Base-by-base conservation (phyloP, 1,284 basidiomycete genomes). In the Marasmius oreades region DNA sequence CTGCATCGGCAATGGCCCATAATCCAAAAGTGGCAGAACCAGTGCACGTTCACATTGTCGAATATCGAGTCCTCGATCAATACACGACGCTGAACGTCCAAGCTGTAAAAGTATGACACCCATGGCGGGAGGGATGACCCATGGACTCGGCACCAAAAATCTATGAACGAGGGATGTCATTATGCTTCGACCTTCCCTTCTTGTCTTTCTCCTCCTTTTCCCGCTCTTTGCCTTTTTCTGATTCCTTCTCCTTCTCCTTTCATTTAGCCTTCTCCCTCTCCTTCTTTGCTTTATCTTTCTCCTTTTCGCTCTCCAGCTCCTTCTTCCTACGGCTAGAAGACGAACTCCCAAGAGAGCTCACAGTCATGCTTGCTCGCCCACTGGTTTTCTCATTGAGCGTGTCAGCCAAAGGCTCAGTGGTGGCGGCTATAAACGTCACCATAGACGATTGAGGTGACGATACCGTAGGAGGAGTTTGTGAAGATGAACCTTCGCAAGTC, bases 201-300 rank as follows among this genome's bases (percentile, higher is more conserved):
- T 51, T 12, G 44, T 48, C 8, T 46, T 47, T 37, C 36, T 43
- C 6, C 34, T 64, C 61, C 7, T 44, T 46, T 42, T 55, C 62
- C 14, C 57, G 45, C 16, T 54, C 36, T 31, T 59, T 54, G 26
- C 20, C 39, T 42, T 47, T 59, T 56, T 53, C 55, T n/a, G n/a
- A n/a, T n/a, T n/a, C n/a, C n/a, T n/a, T n/a, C n/a, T n/a, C n/a
- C 48, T 52, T 61, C 53, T 56, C 60, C 51, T 56, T 63, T 10
- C 43, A 60, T 50, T 58, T 62, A 31, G 58, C 59, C 51, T 59
- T 59, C 14, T 52, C 58, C 51, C 58, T 60, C 45, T 55, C 57
- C 26, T 56, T 57, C 55, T 57, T 44, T 47, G n/a, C 46, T 16
- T 55, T 58, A 18, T 24, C 53, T 5, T 16, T 20, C 14, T 54